A percentile compares a stretch with the other conserved stretches of the same genome.
These are phyloP conservation scores for Coniophora puteana DNA, from an alignment of 1,284 basidiomycete genomes.

Conservation along the genomic window DNA sequence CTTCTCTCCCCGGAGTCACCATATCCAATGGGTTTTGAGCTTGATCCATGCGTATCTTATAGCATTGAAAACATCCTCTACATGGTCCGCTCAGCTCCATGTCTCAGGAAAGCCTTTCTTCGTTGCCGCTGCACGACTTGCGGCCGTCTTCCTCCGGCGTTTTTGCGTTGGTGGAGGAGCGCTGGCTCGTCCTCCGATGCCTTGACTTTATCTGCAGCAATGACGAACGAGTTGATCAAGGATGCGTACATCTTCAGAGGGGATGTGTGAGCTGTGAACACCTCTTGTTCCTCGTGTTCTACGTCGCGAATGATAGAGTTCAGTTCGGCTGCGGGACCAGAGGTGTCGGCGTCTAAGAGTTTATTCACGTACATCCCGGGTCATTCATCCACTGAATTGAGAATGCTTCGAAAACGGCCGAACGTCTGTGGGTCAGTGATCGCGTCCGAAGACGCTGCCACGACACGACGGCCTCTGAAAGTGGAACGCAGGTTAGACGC, in stretches of 20 bases:
- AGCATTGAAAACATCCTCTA: slow-evolving; percentile 70
- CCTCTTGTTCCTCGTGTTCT: slow-evolving; percentile 69
- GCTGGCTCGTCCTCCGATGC: slow-evolving; percentile 49
- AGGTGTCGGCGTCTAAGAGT: slow-evolving; percentile 72
- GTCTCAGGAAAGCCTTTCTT: slow-evolving; percentile 47
- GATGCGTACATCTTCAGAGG: slow-evolving; percentile 89
- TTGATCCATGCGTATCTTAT: slow-evolving; percentile 65
- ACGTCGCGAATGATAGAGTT: slow-evolving; percentile 65
- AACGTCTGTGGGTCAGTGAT: slow-evolving; percentile 67
- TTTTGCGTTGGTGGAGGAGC: slow-evolving; percentile 45
- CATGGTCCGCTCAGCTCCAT: slow-evolving; percentile 83
- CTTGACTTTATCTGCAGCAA: slow-evolving; percentile 72
- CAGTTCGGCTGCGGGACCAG: slow-evolving; percentile 67
- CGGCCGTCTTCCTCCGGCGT: slow-evolving; percentile 54
- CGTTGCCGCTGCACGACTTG: slow-evolving; percentile 30
- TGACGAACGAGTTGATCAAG: slow-evolving; percentile 82
- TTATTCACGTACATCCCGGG: slow-evolving; percentile 67
- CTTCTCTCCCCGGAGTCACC: slow-evolving; percentile 84
- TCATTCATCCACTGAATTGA: slow-evolving; percentile 65
- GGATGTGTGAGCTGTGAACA: slow-evolving; percentile 62
- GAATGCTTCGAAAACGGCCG: slow-evolving; percentile 74
- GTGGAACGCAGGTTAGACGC: slow-evolving; percentile 8
- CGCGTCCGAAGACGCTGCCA: slow-evolving; percentile 68
- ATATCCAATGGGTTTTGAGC: slow-evolving; percentile 77
- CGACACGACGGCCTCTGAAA: slow-evolving; percentile 72